Evolutionary conservation across 345 rosid genomes (phyloP).

Genomic region (Aquilaria yunnanensis): DNA sequence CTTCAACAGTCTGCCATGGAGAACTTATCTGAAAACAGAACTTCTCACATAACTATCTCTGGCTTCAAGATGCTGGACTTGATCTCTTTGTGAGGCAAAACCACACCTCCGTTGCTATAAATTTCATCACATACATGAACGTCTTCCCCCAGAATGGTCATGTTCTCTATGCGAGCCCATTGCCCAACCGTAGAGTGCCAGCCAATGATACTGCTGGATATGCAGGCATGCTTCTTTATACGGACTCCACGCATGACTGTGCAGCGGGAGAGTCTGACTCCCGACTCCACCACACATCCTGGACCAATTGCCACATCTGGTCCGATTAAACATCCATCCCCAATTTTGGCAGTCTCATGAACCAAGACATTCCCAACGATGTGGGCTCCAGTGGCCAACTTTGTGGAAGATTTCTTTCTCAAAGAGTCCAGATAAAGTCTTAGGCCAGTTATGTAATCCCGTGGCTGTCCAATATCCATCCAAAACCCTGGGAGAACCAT

Average conservation of each 20-base stretch:
- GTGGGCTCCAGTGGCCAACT: constrained; percentile 42
- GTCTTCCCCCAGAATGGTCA: constrained; percentile 74
- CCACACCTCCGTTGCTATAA: constrained; percentile 71
- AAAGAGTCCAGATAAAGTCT: constrained; percentile 66
- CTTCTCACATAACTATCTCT: constrained; percentile 55
- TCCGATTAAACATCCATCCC: constrained; percentile 71
- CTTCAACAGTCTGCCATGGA: no score
- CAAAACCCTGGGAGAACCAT: constrained; percentile 82
- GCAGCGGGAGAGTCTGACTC: constrained; percentile 73
- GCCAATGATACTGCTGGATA: constrained; percentile 70
- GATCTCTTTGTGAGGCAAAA: constrained; percentile 75
- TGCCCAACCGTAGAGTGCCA: constrained; percentile 79
- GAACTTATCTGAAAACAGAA: no score
- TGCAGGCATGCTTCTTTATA: constrained; percentile 69
- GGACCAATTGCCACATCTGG: constrained; percentile 86
- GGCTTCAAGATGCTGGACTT: constrained; percentile 74
- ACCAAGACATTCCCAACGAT: constrained; percentile 68
- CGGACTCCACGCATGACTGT: constrained; percentile 71
- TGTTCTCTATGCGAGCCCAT: constrained; percentile 81
- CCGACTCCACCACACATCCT: constrained; percentile 60
- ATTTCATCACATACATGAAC: constrained; percentile 69
- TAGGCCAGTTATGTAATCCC: constrained; percentile 63
- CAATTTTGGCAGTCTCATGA: constrained; percentile 57
- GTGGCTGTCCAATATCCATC: constrained; percentile 93
- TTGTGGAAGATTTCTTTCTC: constrained; percentile 35